These are phyloP conservation scores for Neurospora sp. DNA, from an alignment of 495 filamentous ascomycete species.

Conservation along the genomic window DNA sequence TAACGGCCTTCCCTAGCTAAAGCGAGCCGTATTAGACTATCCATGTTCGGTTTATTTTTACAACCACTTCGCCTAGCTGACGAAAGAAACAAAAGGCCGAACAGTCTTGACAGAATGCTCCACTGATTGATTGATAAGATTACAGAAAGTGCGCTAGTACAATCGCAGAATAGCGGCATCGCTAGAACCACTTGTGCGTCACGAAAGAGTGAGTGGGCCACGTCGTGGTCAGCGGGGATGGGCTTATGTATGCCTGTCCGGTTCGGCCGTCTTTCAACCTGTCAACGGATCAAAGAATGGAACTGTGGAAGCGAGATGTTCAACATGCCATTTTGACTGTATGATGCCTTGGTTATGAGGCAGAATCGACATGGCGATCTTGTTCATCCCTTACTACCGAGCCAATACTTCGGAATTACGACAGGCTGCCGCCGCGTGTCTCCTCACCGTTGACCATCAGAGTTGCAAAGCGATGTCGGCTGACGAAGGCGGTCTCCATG, in stretches of 20 bases:
- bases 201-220: background rate
- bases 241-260: background rate
- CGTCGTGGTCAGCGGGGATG: background rate
- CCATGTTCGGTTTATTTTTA: too few species aligned
- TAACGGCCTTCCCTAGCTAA: too few species aligned
- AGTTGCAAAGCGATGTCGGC: background rate
- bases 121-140: slow-evolving; percentile 32
- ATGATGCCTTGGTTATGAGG: background rate
- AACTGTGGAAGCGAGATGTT: background rate
- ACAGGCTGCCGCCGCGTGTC: background rate
- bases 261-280: background rate
- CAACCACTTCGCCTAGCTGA: background rate
- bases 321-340: background rate
- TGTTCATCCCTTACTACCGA: background rate
- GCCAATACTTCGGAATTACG: background rate
- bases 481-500: background rate
- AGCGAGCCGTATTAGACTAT: too few species aligned
- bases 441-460: background rate
- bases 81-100: background rate
- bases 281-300: background rate
- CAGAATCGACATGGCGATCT: background rate
- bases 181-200: slow-evolving; percentile 2
- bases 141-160: slow-evolving; percentile 7
- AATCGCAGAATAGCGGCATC: background rate
- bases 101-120: slow-evolving; percentile 2